phyloP scores from a whole-genome alignment of 495 filamentous ascomycete species.

The Parmelia sp. region DNA sequence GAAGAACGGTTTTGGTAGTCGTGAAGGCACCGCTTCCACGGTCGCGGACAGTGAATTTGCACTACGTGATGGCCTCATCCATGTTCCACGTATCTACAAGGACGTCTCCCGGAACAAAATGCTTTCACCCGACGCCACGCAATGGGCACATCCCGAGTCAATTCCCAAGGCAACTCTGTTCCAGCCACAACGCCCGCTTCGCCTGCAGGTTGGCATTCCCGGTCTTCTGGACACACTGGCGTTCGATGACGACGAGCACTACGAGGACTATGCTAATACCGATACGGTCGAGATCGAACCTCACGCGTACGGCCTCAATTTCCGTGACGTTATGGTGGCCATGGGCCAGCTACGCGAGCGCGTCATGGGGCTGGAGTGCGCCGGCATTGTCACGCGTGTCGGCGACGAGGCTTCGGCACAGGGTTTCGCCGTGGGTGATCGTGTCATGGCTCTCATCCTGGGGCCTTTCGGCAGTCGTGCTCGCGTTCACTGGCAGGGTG shows the following conservation, averaged over 20 bases:
- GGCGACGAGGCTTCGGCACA: conserved; percentile 38
- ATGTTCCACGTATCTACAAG: no score
- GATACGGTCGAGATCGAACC: conserved; percentile 17
- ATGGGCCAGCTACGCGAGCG: conserved; percentile 36
- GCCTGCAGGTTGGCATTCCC: not conserved
- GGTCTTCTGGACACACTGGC: conserved; percentile 12
- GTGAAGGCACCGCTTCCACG: no score
- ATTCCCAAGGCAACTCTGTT: conserved; percentile 2
- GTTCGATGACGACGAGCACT: conserved; percentile 16
- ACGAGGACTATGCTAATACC: no score
- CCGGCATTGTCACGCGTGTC: conserved; percentile 47
- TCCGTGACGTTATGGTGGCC: conserved; percentile 24
- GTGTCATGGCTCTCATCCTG: no score
- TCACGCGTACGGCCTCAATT: conserved; percentile 21
- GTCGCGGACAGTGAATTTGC: no score
- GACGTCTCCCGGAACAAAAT: no score
- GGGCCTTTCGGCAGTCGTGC: no score
- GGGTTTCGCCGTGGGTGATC: conserved; percentile 15
- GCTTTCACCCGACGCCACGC: no score
- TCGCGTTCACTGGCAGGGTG: no score
- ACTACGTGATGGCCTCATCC: no score
- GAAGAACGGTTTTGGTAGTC: not conserved
- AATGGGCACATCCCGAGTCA: not conserved
- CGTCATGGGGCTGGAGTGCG: conserved; percentile 43
- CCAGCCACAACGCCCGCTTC: conserved; percentile 8